phyloP scores from a whole-genome alignment of 1,139 yeast species.

The Yamadazyma membranifaciens region DNA sequence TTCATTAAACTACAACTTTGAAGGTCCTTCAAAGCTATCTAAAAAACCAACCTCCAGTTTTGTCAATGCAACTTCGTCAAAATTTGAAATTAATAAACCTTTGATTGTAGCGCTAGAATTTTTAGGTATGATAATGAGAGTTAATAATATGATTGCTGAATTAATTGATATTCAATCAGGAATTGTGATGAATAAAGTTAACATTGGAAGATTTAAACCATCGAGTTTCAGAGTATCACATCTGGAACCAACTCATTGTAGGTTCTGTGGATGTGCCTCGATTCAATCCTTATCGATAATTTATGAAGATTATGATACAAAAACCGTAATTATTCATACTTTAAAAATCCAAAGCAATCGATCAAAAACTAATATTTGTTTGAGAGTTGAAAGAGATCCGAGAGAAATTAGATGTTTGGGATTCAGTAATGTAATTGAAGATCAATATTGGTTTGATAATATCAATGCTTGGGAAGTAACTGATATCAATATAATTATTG shows the following conservation, averaged over 20 bases:
- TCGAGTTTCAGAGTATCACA: constrained; percentile 68
- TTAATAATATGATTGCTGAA: constrained; percentile 54
- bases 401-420: constrained; percentile 88
- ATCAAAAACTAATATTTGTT: constrained; percentile 77
- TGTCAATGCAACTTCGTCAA: background rate
- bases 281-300: constrained; percentile 68
- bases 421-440: constrained; percentile 71
- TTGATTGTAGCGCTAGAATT: constrained; percentile 27
- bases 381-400: constrained; percentile 89
- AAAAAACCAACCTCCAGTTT: background rate
- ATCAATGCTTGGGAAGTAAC: constrained; percentile 79
- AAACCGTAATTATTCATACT: constrained; percentile 68
- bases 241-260: constrained; percentile 82
- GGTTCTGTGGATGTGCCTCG: constrained; percentile 88
- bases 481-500: constrained; percentile 74
- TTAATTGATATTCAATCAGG: constrained; percentile 80
- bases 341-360: constrained; percentile 63
- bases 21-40: background rate
- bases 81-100: constrained; percentile 14
- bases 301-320: constrained; percentile 60
- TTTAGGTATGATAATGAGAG: constrained; percentile 69
- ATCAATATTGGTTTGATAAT: constrained; percentile 61
- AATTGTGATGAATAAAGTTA: constrained; percentile 51
- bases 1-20: constrained; percentile 10
- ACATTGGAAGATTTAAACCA: constrained; percentile 62